Evolutionary conservation across 176 grass and related monocot genomes (phyloP).

Genomic region (Musa beccarii): DNA sequence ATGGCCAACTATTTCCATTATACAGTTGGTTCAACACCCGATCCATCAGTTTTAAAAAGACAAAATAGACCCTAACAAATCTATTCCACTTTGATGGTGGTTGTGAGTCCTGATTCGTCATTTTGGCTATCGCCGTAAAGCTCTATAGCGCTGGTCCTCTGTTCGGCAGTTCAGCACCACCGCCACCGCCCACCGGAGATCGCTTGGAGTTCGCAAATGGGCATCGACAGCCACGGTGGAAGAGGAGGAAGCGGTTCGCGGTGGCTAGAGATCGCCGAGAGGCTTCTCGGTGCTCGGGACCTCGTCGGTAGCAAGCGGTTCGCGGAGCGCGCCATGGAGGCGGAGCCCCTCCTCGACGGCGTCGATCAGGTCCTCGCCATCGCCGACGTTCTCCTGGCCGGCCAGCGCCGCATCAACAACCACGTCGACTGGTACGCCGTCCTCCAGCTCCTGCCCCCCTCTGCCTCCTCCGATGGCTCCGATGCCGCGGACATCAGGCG

Average conservation of each 20-base stretch:
- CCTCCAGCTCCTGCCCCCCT: conserved; percentile 37
- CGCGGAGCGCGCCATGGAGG: conserved; percentile 17
- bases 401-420: conserved; percentile 22
- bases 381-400: conserved; percentile 16
- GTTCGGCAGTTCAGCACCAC: background rate
- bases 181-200: background rate
- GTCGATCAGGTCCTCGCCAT: conserved; percentile 24
- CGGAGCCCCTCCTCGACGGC: conserved; percentile 17
- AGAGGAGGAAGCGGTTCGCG: background rate
- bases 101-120: too few relatives aligned
- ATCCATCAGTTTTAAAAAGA: too few relatives aligned
- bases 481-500: conserved; percentile 25
- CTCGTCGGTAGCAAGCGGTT: conserved; percentile 19
- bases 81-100: too few relatives aligned
- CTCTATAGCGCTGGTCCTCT: too few relatives aligned
- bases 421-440: conserved; percentile 41
- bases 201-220: background rate
- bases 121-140: too few relatives aligned
- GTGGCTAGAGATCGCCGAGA: conserved; percentile 16
- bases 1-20: too few relatives aligned
- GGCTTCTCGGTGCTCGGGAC: conserved; percentile 9
- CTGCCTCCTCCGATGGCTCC: conserved; percentile 5
- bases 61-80: too few relatives aligned
- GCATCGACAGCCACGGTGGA: too few relatives aligned
- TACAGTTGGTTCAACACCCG: too few relatives aligned